Evolutionary conservation across 202 grass and related monocot genomes (phyloP), one percentile per base, ranked within the genome.

Genomic region (Bolboschoenoplectus hybrid): DNA sequence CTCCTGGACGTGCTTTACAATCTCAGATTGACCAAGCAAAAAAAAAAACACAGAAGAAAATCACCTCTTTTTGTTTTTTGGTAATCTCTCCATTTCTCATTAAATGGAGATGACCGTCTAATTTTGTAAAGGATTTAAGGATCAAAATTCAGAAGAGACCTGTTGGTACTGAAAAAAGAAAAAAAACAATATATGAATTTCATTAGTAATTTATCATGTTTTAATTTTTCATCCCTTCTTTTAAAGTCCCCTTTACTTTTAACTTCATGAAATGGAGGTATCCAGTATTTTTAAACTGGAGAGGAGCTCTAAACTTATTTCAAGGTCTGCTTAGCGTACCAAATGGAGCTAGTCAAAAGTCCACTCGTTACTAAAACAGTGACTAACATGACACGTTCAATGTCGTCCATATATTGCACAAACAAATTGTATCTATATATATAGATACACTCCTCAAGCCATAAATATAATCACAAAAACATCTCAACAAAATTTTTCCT

Each of bases 371-470:
- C 7, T 41, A 56, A 58, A 80, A 50, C 52, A 19, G 7, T 40
- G 32, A 78, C 36, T 55, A 58, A 79, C 35, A 79, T 79, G 75
- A 41, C 74, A 19, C 74, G 74, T 58, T 79, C 13, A 80, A 80
- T 40, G 13, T 36, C 75, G 7, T 74, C 71, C 20, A 34, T 14
- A 16, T 2, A 67, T 60, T 11, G 41, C 11, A 43, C 53, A n/a
- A 80, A 60, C 75, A 19, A 58, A 79, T 40, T 41, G 57, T 78
- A 8, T 39, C 20, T 57, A 78, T 51, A 79, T 52, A 60, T 14
- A 50, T 38, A 41, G 4, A 10, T 0, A 16, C 6, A 3, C 74
- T 16, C 74, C 35, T 58, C 6, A 79, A 60, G 36, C 26, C 50
- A n/a, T 40, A 79, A 26, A 79, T 79, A 34, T 14, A 58, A 58